These are phyloP conservation scores for Pleurotus djamor DNA, from an alignment of 768 basidiomycete genomes.

Conservation along the genomic window DNA sequence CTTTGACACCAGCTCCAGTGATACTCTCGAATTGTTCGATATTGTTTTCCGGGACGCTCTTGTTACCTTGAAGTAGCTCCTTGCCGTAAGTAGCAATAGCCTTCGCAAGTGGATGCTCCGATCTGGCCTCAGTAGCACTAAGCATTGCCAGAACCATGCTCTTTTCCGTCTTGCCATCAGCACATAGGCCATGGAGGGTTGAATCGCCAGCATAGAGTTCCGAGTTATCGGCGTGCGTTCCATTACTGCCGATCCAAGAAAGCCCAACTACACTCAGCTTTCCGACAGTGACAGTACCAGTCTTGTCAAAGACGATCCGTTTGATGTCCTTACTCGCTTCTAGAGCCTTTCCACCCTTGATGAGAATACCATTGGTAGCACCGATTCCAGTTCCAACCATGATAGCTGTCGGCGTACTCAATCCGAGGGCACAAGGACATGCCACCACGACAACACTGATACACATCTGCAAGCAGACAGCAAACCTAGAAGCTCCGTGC, in stretches of 20 bases:
- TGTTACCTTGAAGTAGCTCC: slow-evolving; percentile 43
- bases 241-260: slow-evolving; percentile 57
- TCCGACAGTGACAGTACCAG: slow-evolving; percentile 95
- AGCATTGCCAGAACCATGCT: slow-evolving; percentile 76
- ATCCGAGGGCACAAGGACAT: slow-evolving; percentile 95
- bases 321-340: slow-evolving; percentile 87
- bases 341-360: slow-evolving; percentile 94
- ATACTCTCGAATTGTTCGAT: slow-evolving; percentile 82
- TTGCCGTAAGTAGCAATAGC: slow-evolving; percentile 86
- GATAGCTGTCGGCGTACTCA: slow-evolving; percentile 96
- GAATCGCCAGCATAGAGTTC: slow-evolving; percentile 44
- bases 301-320: slow-evolving; percentile 92
- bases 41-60: slow-evolving; percentile 39
- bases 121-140: slow-evolving; percentile 83
- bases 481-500: slow-evolving; percentile 81
- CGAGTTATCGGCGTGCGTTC: slow-evolving; percentile 17
- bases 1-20: slow-evolving; percentile 87
- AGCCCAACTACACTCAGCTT: slow-evolving; percentile 80
- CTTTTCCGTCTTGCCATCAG: slow-evolving; percentile 61
- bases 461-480: slow-evolving; percentile 93
- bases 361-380: slow-evolving; percentile 94
- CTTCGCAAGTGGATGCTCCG: slow-evolving; percentile 95
- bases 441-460: slow-evolving; percentile 98
- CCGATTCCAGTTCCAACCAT: slow-evolving; percentile 99
- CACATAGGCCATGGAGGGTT: slow-evolving; percentile 43